phyloP scores from a whole-genome alignment of 2,329 filamentous ascomycete species.

The Botrytis sinoallii region DNA sequence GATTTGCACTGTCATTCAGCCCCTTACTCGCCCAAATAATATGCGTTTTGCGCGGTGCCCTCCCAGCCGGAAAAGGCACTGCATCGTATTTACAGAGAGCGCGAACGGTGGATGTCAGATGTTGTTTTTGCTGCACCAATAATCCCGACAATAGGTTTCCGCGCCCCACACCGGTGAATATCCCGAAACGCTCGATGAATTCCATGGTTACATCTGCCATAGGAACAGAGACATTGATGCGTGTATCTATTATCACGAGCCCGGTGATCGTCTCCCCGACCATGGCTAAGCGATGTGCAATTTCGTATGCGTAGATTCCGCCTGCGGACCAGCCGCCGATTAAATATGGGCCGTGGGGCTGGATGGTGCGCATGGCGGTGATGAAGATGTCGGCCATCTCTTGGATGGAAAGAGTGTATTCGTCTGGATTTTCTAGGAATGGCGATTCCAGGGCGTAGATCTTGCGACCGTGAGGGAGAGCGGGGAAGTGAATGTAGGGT shows the following conservation, averaged over 20 bases:
- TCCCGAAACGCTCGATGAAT: too few species aligned
- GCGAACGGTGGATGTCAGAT: too few species aligned
- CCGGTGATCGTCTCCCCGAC: neutral
- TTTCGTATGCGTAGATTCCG: conserved; percentile 11
- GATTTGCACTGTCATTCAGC: neutral
- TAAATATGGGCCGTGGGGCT: conserved; percentile 5
- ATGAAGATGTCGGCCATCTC: neutral
- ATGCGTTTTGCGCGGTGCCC: neutral
- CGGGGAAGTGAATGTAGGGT: neutral
- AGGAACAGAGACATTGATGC: too few species aligned
- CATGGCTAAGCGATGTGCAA: neutral
- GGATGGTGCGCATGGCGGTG: neutral
- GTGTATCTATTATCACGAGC: neutral
- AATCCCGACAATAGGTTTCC: too few species aligned
- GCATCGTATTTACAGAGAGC: too few species aligned
- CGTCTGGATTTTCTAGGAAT: neutral
- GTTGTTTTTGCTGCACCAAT: too few species aligned
- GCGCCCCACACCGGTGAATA: too few species aligned
- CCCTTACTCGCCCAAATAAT: neutral
- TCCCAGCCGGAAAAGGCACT: neutral
- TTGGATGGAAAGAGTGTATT: neutral
- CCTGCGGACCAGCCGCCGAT: conserved; percentile 13
- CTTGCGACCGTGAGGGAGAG: neutral
- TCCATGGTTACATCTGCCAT: too few species aligned
- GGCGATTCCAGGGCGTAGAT: neutral